Evolutionary conservation across 352 stramenopile species (phyloP).

Genomic region (Pythium sukuiense): DNA sequence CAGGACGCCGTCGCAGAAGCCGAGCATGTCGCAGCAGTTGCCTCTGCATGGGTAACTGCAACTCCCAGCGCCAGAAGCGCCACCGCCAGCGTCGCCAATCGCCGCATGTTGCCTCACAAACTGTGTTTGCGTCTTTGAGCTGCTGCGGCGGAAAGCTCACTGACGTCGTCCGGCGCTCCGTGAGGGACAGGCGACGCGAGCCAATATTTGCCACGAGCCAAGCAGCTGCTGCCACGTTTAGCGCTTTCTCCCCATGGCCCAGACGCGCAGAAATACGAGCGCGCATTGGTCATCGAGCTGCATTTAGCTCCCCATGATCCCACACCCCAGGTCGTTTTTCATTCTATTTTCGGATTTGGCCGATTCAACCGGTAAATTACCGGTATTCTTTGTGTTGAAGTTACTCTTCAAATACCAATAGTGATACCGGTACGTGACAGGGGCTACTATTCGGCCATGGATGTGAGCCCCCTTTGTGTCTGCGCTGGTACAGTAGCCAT

Average conservation of each 20-base stretch:
- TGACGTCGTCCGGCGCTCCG: neutral
- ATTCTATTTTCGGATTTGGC: neutral
- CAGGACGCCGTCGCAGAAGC: constrained; percentile 44
- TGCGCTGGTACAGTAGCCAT: neutral
- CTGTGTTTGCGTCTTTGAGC: neutral
- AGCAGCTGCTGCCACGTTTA: neutral
- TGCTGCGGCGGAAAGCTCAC: constrained; percentile 1
- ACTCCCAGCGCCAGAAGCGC: constrained; percentile 11
- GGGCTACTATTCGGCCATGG: neutral
- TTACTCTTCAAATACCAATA: neutral
- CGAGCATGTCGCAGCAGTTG: constrained; percentile 46
- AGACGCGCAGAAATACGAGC: neutral
- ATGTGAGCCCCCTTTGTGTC: neutral
- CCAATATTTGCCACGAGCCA: neutral
- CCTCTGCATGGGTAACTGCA: neutral
- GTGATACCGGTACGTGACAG: neutral
- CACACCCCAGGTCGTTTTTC: neutral
- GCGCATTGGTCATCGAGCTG: neutral
- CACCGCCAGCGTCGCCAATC: neutral
- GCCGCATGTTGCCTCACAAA: constrained; percentile 5
- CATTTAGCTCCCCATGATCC: constrained; percentile 13
- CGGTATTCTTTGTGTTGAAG: neutral
- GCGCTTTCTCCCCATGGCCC: neutral
- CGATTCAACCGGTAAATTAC: constrained; percentile 1
- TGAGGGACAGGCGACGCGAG: neutral